Evolutionary conservation across 1,139 yeast species (phyloP).

Genomic region (Zygosaccharomyces sapae): DNA sequence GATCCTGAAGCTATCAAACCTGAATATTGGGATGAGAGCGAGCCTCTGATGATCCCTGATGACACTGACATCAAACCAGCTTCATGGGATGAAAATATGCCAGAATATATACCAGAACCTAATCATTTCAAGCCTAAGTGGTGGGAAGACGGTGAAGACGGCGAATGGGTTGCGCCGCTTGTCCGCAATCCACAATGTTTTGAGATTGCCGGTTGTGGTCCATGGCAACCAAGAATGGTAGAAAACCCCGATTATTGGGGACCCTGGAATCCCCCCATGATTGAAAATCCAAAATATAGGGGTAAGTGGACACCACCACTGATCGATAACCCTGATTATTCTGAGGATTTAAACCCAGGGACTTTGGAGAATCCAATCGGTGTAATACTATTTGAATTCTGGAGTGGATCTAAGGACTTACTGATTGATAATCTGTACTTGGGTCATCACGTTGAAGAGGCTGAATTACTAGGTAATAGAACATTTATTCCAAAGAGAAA

Average conservation of each 20-base stretch:
- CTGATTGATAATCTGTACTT: constrained; percentile 78
- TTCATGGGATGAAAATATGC: constrained; percentile 70
- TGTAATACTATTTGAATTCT: constrained; percentile 81
- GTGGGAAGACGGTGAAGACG: constrained; percentile 89
- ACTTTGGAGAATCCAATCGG: constrained; percentile 61
- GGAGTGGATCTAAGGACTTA: constrained; percentile 78
- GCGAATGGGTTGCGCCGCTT: constrained; percentile 70
- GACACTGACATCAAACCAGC: constrained; percentile 64
- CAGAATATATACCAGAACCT: constrained; percentile 60
- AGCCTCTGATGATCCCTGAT: constrained; percentile 57
- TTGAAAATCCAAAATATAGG: constrained; percentile 68
- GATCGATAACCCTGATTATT: constrained; percentile 67
- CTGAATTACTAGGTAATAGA: constrained; percentile 73
- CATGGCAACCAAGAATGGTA: constrained; percentile 60
- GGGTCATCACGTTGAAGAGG: constrained; percentile 78
- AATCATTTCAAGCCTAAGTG: constrained; percentile 59
- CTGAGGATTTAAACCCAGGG: constrained; percentile 55
- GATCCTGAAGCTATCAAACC: constrained; percentile 73
- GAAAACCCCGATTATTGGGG: constrained; percentile 71
- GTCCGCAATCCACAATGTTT: constrained; percentile 69
- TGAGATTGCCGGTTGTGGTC: constrained; percentile 67
- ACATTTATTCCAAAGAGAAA: constrained; percentile 63
- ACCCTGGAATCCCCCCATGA: constrained; percentile 65
- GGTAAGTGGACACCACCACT: constrained; percentile 75
- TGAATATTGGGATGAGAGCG: constrained; percentile 74